Conservation (phyloP, 2,329 filamentous ascomycete species). For the Aspergillus persii region DNA sequence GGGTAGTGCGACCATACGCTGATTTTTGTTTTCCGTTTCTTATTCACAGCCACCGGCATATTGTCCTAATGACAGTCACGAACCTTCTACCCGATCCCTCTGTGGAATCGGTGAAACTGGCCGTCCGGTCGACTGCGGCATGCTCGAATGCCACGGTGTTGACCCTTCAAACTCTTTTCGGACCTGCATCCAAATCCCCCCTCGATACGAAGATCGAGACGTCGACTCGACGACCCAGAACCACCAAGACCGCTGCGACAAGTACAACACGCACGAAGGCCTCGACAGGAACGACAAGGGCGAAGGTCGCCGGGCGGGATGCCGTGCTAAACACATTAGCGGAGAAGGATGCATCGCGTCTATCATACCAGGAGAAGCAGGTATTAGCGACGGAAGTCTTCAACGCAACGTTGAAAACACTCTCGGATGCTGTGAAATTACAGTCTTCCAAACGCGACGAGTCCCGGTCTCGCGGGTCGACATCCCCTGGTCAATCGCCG, state of each 20-base stretch:
- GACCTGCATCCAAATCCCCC: slow-evolving; percentile 22
- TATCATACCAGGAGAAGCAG: slow-evolving; percentile 40
- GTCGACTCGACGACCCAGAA: slow-evolving; percentile 22
- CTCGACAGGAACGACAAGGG: slow-evolving; percentile 24
- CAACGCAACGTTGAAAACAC: slow-evolving; percentile 43
- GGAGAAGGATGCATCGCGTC: slow-evolving; percentile 25
- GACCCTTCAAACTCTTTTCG: slow-evolving; percentile 40
- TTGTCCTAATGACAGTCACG: slow-evolving; percentile 31
- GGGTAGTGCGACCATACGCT: slow-evolving; percentile 13
- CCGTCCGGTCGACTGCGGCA: slow-evolving; percentile 53
- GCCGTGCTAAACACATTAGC: slow-evolving; percentile 22
- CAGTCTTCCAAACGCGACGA: slow-evolving; percentile 22
- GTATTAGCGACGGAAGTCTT: slow-evolving; percentile 47
- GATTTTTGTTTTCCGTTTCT: not conserved
- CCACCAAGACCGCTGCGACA: slow-evolving; percentile 22
- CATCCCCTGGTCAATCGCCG: slow-evolving; percentile 7
- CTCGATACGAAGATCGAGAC: slow-evolving; percentile 21
- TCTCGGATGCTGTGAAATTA: slow-evolving; percentile 40
- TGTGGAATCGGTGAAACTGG: slow-evolving; percentile 52
- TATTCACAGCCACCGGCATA: not conserved
- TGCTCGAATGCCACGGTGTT: slow-evolving; percentile 49
- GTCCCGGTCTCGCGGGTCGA: slow-evolving; percentile 13
- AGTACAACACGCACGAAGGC: slow-evolving; percentile 21
- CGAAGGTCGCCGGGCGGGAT: slow-evolving; percentile 25
- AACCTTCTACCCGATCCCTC: slow-evolving; percentile 30